Evolutionary conservation across 768 basidiomycete species (phyloP).

Genomic region (Lentinula boryana): DNA sequence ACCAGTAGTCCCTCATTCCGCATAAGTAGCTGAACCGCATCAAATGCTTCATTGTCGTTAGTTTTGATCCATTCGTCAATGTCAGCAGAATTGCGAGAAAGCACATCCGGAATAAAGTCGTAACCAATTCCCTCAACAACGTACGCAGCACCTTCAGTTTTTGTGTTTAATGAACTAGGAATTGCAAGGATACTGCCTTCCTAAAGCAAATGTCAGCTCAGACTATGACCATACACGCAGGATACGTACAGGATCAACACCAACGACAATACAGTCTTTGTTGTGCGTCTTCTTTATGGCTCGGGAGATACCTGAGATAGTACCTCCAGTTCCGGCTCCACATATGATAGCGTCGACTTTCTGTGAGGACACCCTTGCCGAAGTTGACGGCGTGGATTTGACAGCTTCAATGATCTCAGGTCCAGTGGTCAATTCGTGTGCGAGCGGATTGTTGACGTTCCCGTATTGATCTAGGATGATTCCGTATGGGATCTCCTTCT

Average conservation of each 20-base stretch:
- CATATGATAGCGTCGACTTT: slow-evolving; percentile 81
- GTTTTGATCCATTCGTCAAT: slow-evolving; percentile 87
- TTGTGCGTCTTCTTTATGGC: slow-evolving; percentile 80
- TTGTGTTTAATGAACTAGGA: slow-evolving; percentile 58
- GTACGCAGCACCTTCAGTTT: slow-evolving; percentile 50
- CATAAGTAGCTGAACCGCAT: slow-evolving; percentile 70
- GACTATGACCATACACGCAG: not conserved
- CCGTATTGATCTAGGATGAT: slow-evolving; percentile 93
- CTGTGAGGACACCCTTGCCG: slow-evolving; percentile 51
- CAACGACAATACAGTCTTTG: slow-evolving; percentile 67
- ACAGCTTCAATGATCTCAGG: slow-evolving; percentile 88
- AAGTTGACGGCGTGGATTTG: slow-evolving; percentile 55
- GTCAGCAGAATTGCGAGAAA: slow-evolving; percentile 53
- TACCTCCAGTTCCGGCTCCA: slow-evolving; percentile 93
- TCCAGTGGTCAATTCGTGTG: slow-evolving; percentile 87
- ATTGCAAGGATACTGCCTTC: slow-evolving; percentile 83
- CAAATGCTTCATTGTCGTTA: slow-evolving; percentile 74
- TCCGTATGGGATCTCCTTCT: slow-evolving; percentile 72
- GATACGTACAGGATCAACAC: slow-evolving; percentile 76
- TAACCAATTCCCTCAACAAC: slow-evolving; percentile 96
- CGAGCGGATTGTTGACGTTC: slow-evolving; percentile 85
- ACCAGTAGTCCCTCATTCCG: slow-evolving; percentile 83
- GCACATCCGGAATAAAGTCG: slow-evolving; percentile 86
- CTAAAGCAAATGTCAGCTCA: slow-evolving; percentile 29
- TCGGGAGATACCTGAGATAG: slow-evolving; percentile 80